phyloP scores from a whole-genome alignment of 2,329 filamentous ascomycete genomes.

The Fonsecaea erecta region DNA sequence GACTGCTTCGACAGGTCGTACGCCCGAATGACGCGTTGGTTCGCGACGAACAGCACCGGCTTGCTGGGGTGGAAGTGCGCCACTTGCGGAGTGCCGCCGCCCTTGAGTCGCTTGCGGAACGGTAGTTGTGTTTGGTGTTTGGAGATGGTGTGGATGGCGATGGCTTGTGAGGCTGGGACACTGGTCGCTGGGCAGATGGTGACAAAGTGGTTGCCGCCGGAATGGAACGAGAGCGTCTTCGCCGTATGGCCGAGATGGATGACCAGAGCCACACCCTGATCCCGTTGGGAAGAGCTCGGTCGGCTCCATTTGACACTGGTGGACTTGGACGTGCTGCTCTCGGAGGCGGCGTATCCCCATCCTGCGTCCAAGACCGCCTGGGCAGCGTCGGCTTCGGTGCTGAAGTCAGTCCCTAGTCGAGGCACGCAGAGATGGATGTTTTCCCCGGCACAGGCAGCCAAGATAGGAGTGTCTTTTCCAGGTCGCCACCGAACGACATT shows the following conservation, averaged over 20 bases:
- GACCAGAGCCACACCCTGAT: constrained; percentile 75
- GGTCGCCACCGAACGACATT: constrained; percentile 90
- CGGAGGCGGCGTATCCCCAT: constrained; percentile 81
- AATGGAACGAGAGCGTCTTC: constrained; percentile 92
- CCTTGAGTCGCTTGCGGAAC: constrained; percentile 73
- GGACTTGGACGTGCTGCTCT: constrained; percentile 63
- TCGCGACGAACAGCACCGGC: constrained; percentile 94
- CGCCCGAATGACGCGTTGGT: constrained; percentile 86
- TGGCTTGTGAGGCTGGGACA: constrained; percentile 63
- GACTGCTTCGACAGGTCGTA: constrained; percentile 93
- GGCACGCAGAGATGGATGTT: constrained; percentile 84
- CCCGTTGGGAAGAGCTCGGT: constrained; percentile 73
- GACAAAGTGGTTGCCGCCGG: constrained; percentile 89
- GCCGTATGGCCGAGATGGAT: constrained; percentile 78
- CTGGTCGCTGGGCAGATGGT: constrained; percentile 75
- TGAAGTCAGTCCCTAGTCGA: constrained; percentile 49
- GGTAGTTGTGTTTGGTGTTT: constrained; percentile 95
- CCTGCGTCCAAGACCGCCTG: constrained; percentile 80
- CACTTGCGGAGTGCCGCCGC: constrained; percentile 77
- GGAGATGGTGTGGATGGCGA: constrained; percentile 91
- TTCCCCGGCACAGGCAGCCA: constrained; percentile 84
- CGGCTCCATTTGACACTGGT: constrained; percentile 74
- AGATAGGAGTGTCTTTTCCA: constrained; percentile 74
- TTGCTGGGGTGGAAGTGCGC: constrained; percentile 94
- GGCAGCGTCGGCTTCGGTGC: constrained; percentile 63